Evolutionary conservation across 2,329 filamentous ascomycete genomes (phyloP), one percentile per base, ranked within the genome.

Genomic region (Epicoccum sorghinum): DNA sequence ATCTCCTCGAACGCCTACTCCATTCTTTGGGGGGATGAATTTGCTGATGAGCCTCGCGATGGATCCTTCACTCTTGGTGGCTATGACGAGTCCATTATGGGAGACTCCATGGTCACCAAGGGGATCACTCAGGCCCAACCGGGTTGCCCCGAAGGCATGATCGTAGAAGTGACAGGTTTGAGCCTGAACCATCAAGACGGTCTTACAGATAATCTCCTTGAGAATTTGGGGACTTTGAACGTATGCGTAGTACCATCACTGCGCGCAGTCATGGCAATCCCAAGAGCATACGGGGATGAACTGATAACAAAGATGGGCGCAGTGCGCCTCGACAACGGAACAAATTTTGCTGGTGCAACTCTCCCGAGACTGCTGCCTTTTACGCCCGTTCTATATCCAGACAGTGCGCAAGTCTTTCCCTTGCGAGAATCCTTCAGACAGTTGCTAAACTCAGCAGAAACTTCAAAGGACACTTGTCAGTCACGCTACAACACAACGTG

Each of bases 41-140:
- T 53, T n/a, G 47, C 55, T 6, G 45, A 47, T 6, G 8, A 39
- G n/a, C 49, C 49, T n/a, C 46, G 46, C 9, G 55, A 57, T 38
- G 55, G 55, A 23, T 53, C 55, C 5, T 30, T 57, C 14, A 53
- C 49, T 22, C 24, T 57, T 13, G 55, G 55, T 25, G 55, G 55
- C 5, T 53, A 50, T 37, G 49, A 57, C 25, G 14, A 47, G 33
- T 42, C 45, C 13, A 23, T 57, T 18, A 29, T 50, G 18, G 41
- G 30, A 8, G 37, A 50, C 10, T 22, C 29, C 18, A 50, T 47
- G 24, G 35, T 53, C 32, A 53, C 49, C 1, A 29, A 37, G 18
- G n/a, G 27, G 3, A 50, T 57, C 37, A 41, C 30, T 13, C 35
- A 23, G n/a, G 27, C 9, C n/a, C 38, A 49, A 12, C 24, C 23